Evolutionary conservation across 345 rosid genomes (phyloP), one percentile per base, ranked within the genome.

Genomic region (Citrus australasica): DNA sequence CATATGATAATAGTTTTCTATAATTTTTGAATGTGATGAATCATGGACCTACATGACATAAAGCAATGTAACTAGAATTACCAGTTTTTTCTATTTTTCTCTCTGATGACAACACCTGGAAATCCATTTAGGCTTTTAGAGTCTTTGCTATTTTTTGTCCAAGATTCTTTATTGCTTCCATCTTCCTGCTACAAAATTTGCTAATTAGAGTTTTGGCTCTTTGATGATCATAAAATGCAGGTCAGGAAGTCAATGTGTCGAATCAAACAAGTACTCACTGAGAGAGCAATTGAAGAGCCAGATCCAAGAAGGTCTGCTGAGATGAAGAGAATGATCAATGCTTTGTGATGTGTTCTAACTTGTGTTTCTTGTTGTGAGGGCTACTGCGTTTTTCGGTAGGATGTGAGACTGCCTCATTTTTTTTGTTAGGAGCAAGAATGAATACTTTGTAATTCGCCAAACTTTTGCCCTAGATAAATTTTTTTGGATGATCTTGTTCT

Each of bases 281-380:
- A 94, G 86, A 85, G 96, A 87, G 98, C 97, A 21, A 89, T 94
- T 64, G 98, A 90, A 58, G 97, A 94, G 71, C 86, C 90, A 0
- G 97, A 94, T 89, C 89, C 89, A 1, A 89, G 98, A 87, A 89
- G 97, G 82, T 90, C 91, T 61, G 88, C 97, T 0, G 97, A 89
- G 86, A 94, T 91, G 98, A 92, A 89, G 89, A 90, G 94, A 81
- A 94, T 91, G 97, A 81, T 96, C 60, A 96, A 96, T 88, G 90
- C 91, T 27, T 67, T 91, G 85, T 96, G 90, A 93, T 74, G 63
- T 17, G 51, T 27, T 66, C 60, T 40, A 48, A 32, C 17, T 71
- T 61, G 13, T 42, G n/a, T 46, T 60, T 13, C 70, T 10, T 16
- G 28, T 53, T 53, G 22, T 46, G 21, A 76, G 55, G 32, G 53